Base-by-base conservation (phyloP, 1,284 basidiomycete species). In the Wolfiporia cocos region DNA sequence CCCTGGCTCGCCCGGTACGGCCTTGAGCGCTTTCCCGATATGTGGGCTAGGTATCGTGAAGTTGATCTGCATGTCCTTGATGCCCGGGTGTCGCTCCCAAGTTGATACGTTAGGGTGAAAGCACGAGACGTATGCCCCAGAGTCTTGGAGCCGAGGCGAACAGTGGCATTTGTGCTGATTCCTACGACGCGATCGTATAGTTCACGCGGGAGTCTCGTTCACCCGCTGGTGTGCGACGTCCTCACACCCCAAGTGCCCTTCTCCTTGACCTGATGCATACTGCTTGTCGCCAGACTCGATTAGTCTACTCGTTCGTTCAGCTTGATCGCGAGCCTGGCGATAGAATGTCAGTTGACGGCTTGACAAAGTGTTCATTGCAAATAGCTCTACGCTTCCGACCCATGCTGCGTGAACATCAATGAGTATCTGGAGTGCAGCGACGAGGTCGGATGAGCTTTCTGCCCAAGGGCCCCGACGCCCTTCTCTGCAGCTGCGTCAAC, bases 31-130 rank as follows among this genome's bases (percentile, higher is more conserved):
- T 7, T 81, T 89, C 23, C 92, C 86, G 48, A 95, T 68, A 62
- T 94, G 90, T 1, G 93, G 95, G 64, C 98, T 95, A 32, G 99
- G 80, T 96, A 99, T 99, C 21, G 90, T 92, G 62, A 98, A 96
- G 53, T 95, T 92, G 40, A 99, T 75, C 58, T 98, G 95, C n/a
- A 98, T 56, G 62, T 96, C 89, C 9, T 68, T 69, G 42, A 87
- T 59, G 20, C 71, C 75, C 3, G 78, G 76, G 61, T 84, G 85
- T 0, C 92, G 85, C 33, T 67, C 66, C 90, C 90, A 97, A 10
- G 62, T 64, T 4, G 68, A 64, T 12, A 67, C 69, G 41, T 62
- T 60, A 10, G 75, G 55, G 50, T 88, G 70, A 58, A 74, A 88
- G 34, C 73, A 72, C 3, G 82, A 85, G 30, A 95, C 73, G 31